Evolutionary conservation across 176 grass and related monocot genomes (phyloP), one percentile per base, ranked within the genome.

Genomic region (Triticum timopheevii): DNA sequence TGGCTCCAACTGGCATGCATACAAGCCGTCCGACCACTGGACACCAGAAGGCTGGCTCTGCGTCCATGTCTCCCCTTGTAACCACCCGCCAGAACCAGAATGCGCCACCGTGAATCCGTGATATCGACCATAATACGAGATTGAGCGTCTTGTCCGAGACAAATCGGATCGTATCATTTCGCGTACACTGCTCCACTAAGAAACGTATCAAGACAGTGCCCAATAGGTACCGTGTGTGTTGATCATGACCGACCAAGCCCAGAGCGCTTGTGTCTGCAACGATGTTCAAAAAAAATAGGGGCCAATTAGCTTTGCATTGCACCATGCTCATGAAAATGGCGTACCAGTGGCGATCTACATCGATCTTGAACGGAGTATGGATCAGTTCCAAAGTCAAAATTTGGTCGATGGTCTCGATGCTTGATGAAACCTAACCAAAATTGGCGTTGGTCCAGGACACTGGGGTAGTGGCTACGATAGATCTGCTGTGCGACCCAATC

Each of bases 241-340:
- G 10, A 28, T 64, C 63, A 31, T 79, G 83, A 90, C 83, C 83
- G 79, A 90, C 79, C 79, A 77, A 31, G 30, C 63, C 88, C 78
- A 82, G 38, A 30, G 28, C 28, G 28, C 28, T 30, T 30, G 28
- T 30, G 28, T 30, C 28, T 30, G 28, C 28, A 30, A 30, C 28
- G 28, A 30, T 30, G 28, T 30, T 30, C 28, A 30, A 30, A 30
- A 30, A 30, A 30, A 30, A 69, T 35, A 79, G 77, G 83, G 62
- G 8, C 38, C 9, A 79, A 70, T 82, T 19, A 54, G 50, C 50
- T 54, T 54, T 19, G 50, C 16, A 54, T 54, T 7, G 49, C 50
- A 54, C 5, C 50, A 54, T 19, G 50, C 50, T 54, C 50, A 7
- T 19, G 50, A 54, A 54, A 17, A 52, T 52, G 49, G 49, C 49